Percentiles rank a stretch among this genome's conserved stretches.
Evolutionary conservation across 1,284 basidiomycete species (phyloP).

Genomic region (Retiboletus fuscus): DNA sequence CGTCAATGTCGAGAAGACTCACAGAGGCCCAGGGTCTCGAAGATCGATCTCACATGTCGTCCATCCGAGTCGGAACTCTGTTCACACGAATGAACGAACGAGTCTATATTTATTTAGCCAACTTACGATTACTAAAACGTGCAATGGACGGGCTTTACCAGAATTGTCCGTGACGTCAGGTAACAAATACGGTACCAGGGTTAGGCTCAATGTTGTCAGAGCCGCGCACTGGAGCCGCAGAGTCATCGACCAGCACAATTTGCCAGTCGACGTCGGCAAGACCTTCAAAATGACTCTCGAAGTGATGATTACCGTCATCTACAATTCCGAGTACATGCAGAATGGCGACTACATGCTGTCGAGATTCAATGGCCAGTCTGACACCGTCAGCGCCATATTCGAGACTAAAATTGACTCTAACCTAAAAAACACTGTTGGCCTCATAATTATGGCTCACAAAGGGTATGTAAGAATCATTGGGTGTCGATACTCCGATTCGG

Average conservation of each 20-base stretch:
- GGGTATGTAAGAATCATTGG: conserved; percentile 64
- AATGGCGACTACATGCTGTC: conserved; percentile 95
- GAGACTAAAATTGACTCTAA: conserved; percentile 95
- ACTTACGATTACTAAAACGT: no score
- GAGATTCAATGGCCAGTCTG: conserved; percentile 89
- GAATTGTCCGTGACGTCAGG: no score
- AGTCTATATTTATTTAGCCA: no score
- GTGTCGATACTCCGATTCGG: no score
- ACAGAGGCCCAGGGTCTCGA: no score
- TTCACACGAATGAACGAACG: no score
- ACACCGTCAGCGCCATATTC: conserved; percentile 93
- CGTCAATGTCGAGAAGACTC: no score
- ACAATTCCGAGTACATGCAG: conserved; percentile 96
- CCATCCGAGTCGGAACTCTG: no score
- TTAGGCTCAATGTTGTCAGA: conserved; percentile 31
- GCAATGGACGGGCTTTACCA: no score
- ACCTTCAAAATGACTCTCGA: conserved; percentile 85
- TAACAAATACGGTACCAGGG: no score
- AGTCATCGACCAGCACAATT: conserved; percentile 38
- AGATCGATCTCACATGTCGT: no score
- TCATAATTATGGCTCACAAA: conserved; percentile 98
- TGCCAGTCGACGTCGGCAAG: conserved; percentile 39
- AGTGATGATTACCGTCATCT: conserved; percentile 92
- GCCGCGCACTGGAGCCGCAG: no score
- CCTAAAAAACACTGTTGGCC: conserved; percentile 95